Evolutionary conservation across 164 flowering plant species (phyloP).

Genomic region (Annona cherimola): DNA sequence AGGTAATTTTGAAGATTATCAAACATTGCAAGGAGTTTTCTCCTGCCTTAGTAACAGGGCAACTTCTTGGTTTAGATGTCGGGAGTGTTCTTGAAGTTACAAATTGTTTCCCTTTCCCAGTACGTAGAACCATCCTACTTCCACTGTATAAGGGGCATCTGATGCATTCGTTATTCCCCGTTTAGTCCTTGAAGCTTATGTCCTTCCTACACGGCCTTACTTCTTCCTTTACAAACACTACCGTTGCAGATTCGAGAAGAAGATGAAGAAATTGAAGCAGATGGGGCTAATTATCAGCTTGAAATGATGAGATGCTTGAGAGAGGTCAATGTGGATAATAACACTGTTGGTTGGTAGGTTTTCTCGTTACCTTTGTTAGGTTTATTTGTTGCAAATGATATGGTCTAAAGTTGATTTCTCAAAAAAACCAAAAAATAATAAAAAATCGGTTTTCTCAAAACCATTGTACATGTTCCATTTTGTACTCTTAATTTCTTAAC

Average conservation of each 20-base stretch:
- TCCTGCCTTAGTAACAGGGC: constrained; percentile 88
- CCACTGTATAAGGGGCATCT: background rate
- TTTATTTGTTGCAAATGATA: background rate
- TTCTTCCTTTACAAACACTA: background rate
- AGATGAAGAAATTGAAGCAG: constrained; percentile 97
- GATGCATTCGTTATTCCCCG: background rate
- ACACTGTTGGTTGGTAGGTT: constrained; percentile 69
- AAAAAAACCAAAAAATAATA: background rate
- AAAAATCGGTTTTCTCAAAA: too few relatives aligned
- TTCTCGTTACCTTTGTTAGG: background rate
- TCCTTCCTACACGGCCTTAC: background rate
- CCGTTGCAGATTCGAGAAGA: constrained; percentile 65
- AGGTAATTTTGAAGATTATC: constrained; percentile 88
- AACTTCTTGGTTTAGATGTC: constrained; percentile 93
- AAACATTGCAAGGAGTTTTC: constrained; percentile 95
- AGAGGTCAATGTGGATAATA: constrained; percentile 97
- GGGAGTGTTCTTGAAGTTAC: constrained; percentile 99
- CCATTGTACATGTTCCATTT: too few relatives aligned
- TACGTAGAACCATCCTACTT: constrained; percentile 17
- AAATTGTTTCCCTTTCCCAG: constrained; percentile 96
- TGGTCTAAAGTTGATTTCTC: background rate
- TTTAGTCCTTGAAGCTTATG: background rate
- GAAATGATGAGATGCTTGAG: constrained; percentile 99
- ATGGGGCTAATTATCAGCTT: constrained; percentile 98
- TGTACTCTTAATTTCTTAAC: too few relatives aligned